Conservation (phyloP, 2,329 filamentous ascomycete species). For the Aspergillus sp. region DNA sequence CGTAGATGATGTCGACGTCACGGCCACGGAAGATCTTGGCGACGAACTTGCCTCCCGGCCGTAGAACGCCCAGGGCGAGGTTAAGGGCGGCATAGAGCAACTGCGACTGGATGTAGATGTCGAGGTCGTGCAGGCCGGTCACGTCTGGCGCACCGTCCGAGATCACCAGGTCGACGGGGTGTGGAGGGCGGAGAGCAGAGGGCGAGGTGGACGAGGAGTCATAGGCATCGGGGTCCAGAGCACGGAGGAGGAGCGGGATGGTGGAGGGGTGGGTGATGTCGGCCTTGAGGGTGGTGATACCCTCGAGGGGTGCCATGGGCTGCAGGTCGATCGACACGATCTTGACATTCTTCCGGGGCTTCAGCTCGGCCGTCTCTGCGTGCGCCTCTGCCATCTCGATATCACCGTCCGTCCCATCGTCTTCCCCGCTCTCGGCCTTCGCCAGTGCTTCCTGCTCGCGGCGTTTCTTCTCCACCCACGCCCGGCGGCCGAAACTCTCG, state of each 20-base stretch:
- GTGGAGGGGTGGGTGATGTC: constrained; percentile 98
- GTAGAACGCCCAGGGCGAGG: constrained; percentile 85
- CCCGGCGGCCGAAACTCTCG: constrained; percentile 79
- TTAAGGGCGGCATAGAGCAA: constrained; percentile 92
- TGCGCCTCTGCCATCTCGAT: constrained; percentile 15
- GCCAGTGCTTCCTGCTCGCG: constrained; percentile 44
- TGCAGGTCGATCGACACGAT: constrained; percentile 96
- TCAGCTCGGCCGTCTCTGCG: constrained; percentile 31
- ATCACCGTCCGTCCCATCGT: constrained; percentile 26
- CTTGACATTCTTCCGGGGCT: constrained; percentile 70
- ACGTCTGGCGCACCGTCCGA: constrained; percentile 96
- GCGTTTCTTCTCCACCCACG: constrained; percentile 82
- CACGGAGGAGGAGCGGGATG: constrained; percentile 80
- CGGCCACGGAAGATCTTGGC: constrained; percentile 96
- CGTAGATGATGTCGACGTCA: constrained; percentile 93
- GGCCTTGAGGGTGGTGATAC: constrained; percentile 86
- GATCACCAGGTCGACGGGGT: constrained; percentile 87
- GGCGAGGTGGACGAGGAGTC: constrained; percentile 33
- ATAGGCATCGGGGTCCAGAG: constrained; percentile 72
- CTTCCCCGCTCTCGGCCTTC: constrained; percentile 17
- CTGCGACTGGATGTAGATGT: constrained; percentile 97
- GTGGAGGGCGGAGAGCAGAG: constrained; percentile 55
- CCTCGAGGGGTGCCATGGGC: constrained; percentile 89
- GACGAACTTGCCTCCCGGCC: constrained; percentile 91
- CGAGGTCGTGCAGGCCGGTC: constrained; percentile 91